These are phyloP conservation scores for Penicillium mononematosum DNA, from an alignment of 495 filamentous ascomycete species.

Conservation along the genomic window DNA sequence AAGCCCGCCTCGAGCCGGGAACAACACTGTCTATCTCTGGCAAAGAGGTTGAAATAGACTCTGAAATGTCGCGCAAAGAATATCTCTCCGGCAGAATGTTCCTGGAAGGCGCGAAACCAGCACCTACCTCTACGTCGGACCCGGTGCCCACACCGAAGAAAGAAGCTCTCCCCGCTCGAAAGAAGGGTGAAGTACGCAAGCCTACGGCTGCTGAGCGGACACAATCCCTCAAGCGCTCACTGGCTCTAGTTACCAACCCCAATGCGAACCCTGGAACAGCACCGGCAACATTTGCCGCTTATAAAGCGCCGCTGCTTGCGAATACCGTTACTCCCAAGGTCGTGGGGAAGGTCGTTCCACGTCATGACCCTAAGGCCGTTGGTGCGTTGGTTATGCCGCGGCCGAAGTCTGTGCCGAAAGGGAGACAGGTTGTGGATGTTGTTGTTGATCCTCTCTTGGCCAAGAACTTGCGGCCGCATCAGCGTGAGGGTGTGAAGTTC, in stretches of 20 bases:
- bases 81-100: slow-evolving; percentile 60
- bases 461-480: slow-evolving; percentile 68
- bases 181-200: slow-evolving; percentile 15
- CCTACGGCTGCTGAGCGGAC: slow-evolving; percentile 14
- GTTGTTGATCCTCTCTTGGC: slow-evolving; percentile 73
- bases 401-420: slow-evolving; percentile 53
- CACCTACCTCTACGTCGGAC: not conserved
- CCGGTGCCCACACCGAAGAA: slow-evolving; percentile 19
- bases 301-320: slow-evolving; percentile 62
- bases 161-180: slow-evolving; percentile 20
- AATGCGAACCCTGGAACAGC: slow-evolving; percentile 30
- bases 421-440: slow-evolving; percentile 73
- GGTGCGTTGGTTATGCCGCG: slow-evolving; percentile 71
- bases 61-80: slow-evolving; percentile 59
- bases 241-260: slow-evolving; percentile 21
- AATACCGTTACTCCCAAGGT: slow-evolving; percentile 50
- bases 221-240: slow-evolving; percentile 20
- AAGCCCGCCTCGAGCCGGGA: slow-evolving; percentile 57
- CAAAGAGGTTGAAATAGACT: slow-evolving; percentile 74
- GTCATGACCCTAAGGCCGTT: slow-evolving; percentile 62
- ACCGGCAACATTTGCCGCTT: slow-evolving; percentile 35
- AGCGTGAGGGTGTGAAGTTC: slow-evolving; percentile 74
- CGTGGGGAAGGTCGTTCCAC: slow-evolving; percentile 51
- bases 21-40: slow-evolving; percentile 64
- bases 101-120: slow-evolving; percentile 29